phyloP scores from a whole-genome alignment of 192 early-diverging fungal genomes.

The Phycomyces nitens region DNA sequence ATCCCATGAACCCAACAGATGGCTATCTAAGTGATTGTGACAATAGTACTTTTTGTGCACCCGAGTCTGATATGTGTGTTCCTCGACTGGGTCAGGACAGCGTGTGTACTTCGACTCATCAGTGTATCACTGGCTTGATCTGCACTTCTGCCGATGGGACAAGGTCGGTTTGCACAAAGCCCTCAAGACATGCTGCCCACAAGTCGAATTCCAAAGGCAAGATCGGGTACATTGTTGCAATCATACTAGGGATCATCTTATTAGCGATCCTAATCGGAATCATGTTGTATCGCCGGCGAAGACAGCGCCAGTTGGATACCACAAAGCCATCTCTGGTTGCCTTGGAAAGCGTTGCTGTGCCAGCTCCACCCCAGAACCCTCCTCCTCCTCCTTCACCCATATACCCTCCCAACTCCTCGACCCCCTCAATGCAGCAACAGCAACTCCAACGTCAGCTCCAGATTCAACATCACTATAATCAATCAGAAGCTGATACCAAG shows the following conservation, averaged over 20 bases:
- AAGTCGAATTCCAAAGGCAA: too few relatives aligned
- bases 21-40: background rate
- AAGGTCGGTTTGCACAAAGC: background rate
- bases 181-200: background rate
- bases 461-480: background rate
- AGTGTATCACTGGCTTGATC: background rate
- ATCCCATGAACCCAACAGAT: background rate
- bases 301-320: too few relatives aligned
- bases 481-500: background rate
- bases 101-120: background rate
- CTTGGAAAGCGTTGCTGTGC: too few relatives aligned
- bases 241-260: too few relatives aligned
- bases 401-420: background rate
- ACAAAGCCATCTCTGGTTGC: too few relatives aligned
- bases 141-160: background rate
- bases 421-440: slow-evolving; percentile 10
- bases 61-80: background rate
- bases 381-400: background rate
- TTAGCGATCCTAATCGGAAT: too few relatives aligned
- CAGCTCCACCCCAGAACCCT: too few relatives aligned
- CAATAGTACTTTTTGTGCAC: background rate
- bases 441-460: slow-evolving; percentile 9
- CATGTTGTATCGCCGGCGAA: too few relatives aligned
- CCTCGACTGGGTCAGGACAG: background rate
- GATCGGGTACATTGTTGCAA: too few relatives aligned